Evolutionary conservation across 495 filamentous ascomycete genomes (phyloP).

Genomic region (Tetracladium marchalianum): DNA sequence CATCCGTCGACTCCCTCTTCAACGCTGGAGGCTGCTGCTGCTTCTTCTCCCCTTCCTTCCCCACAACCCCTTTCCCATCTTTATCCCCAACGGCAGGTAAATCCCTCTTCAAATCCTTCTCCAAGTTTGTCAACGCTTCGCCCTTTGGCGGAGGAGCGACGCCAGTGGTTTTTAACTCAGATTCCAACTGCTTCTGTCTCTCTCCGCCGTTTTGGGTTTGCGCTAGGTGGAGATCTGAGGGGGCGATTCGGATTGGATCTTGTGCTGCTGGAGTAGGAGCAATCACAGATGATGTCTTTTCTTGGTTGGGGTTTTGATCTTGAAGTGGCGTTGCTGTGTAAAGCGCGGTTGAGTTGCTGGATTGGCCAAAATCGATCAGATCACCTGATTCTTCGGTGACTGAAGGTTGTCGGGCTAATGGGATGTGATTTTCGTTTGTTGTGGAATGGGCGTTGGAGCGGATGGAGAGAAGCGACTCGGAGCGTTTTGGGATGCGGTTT

Average conservation of each 20-base stretch:
- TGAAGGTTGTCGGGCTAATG: background rate
- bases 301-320: slow-evolving; percentile 1
- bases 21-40: background rate
- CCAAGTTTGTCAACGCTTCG: slow-evolving; percentile 37
- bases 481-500: slow-evolving; percentile 29
- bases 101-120: slow-evolving; percentile 34
- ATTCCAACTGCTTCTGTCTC: slow-evolving; percentile 29
- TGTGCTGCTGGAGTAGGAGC: background rate
- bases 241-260: background rate
- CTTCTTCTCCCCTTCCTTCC: background rate
- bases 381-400: slow-evolving; percentile 15
- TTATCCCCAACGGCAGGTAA: slow-evolving; percentile 20
- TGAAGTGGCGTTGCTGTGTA: background rate
- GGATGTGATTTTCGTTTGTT: background rate
- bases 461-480: slow-evolving; percentile 4
- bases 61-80: background rate
- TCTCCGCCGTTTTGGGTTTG: slow-evolving; percentile 7
- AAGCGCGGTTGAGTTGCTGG: slow-evolving; percentile 13
- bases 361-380: slow-evolving; percentile 37
- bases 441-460: slow-evolving; percentile 11
- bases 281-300: background rate
- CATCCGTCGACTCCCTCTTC: slow-evolving; percentile 32
- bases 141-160: slow-evolving; percentile 14
- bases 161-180: slow-evolving; percentile 31
- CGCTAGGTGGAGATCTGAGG: slow-evolving; percentile 7